These are phyloP conservation scores for Phytophthora sp. DNA, from an alignment of 352 stramenopile species.

Conservation along the genomic window DNA sequence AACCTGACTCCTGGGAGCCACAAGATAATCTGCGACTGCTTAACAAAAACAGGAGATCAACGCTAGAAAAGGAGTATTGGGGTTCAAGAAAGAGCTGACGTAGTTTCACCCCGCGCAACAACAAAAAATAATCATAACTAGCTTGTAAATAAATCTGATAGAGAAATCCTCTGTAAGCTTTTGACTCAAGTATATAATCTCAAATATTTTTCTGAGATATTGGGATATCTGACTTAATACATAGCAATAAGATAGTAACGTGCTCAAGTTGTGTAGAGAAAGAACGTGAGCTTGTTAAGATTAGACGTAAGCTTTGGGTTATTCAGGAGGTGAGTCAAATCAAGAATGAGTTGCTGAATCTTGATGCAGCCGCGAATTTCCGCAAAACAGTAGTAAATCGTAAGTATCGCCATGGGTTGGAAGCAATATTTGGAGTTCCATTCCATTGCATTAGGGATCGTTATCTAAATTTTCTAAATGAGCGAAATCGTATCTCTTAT, in stretches of 20 bases:
- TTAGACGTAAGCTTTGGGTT: neutral
- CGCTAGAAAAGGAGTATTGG: no score
- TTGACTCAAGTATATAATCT: neutral
- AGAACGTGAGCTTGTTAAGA: neutral
- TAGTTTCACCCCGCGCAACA: no score
- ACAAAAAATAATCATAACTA: no score
- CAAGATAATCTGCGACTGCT: no score
- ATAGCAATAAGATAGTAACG: neutral
- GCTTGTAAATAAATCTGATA: conserved; percentile 7
- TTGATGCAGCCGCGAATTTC: neutral
- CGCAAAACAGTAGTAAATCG: neutral
- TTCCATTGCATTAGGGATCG: conserved; percentile 2
- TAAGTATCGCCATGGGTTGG: neutral
- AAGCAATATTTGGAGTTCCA: conserved; percentile 5
- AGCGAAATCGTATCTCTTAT: neutral
- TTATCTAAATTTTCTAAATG: conserved; percentile 3
- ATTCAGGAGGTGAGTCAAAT: neutral
- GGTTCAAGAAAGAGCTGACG: no score
- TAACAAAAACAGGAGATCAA: no score
- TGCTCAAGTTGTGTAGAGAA: neutral
- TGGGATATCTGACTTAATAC: conserved; percentile 3
- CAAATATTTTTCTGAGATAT: neutral
- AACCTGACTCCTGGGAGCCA: no score
- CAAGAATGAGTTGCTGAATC: neutral
- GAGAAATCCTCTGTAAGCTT: conserved; percentile 6